phyloP scores from a whole-genome alignment of 1,284 basidiomycete species.

The Trichosporon sp. region DNA sequence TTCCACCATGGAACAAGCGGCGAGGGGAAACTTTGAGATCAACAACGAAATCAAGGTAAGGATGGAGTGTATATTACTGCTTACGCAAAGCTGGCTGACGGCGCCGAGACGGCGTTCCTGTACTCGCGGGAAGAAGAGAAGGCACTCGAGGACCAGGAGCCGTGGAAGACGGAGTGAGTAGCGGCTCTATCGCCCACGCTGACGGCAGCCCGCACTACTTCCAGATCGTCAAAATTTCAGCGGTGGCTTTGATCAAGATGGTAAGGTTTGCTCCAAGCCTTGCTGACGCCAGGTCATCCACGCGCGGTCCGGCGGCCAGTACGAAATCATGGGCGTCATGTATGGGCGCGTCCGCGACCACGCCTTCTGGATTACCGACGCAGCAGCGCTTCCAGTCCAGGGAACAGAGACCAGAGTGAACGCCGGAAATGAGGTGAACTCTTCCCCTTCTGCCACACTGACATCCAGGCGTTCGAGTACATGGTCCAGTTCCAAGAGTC shows the following conservation, averaged over 20 bases:
- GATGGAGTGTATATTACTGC: background rate
- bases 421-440: slow-evolving; percentile 73
- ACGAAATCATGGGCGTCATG: slow-evolving; percentile 99
- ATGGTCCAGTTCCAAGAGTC: slow-evolving; percentile 91
- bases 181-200: background rate
- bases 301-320: slow-evolving; percentile 91
- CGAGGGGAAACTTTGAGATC: slow-evolving; percentile 80
- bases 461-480: slow-evolving; percentile 78
- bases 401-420: slow-evolving; percentile 99
- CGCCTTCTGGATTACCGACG: slow-evolving; percentile 90
- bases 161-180: slow-evolving; percentile 83
- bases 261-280: slow-evolving; percentile 57
- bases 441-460: slow-evolving; percentile 2
- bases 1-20: slow-evolving; percentile 52
- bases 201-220: slow-evolving; percentile 79
- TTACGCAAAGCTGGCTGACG: slow-evolving; percentile 44
- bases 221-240: slow-evolving; percentile 90
- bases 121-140: slow-evolving; percentile 76
- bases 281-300: slow-evolving; percentile 76
- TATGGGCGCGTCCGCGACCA: slow-evolving; percentile 90
- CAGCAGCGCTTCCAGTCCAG: slow-evolving; percentile 94
- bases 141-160: slow-evolving; percentile 69
- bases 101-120: slow-evolving; percentile 72
- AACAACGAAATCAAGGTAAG: slow-evolving; percentile 68
- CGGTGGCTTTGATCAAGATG: slow-evolving; percentile 97